Conservation (phyloP, 352 stramenopile species). For the Globisporangium radiosum region DNA sequence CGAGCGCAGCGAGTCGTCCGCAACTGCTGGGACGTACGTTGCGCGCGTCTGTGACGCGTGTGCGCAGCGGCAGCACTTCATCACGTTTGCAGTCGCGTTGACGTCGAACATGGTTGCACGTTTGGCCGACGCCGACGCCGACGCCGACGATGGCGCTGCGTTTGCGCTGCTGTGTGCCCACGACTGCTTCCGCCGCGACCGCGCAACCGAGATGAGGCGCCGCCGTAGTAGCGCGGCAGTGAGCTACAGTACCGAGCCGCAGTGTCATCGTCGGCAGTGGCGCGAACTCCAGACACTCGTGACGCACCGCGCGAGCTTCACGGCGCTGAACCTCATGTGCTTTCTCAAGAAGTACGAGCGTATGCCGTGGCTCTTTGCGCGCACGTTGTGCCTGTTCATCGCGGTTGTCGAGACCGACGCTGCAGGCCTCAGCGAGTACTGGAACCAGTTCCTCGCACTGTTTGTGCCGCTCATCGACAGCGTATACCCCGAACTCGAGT, state of each 20-base stretch:
- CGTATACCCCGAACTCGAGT: slow-evolving; percentile 23
- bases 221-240: background rate
- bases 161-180: background rate
- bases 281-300: slow-evolving; percentile 23
- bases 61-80: slow-evolving; percentile 23
- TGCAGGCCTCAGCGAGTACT: slow-evolving; percentile 18
- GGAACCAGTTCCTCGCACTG: slow-evolving; percentile 25
- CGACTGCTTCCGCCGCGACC: slow-evolving; percentile 3
- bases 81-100: slow-evolving; percentile 22
- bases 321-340: slow-evolving; percentile 27
- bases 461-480: slow-evolving; percentile 20
- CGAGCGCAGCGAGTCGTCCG: background rate
- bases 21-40: background rate
- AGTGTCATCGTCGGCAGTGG: slow-evolving; percentile 10
- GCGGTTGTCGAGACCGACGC: slow-evolving; percentile 22
- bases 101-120: slow-evolving; percentile 9
- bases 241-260: slow-evolving; percentile 1
- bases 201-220: background rate
- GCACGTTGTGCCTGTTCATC: slow-evolving; percentile 25
- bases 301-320: slow-evolving; percentile 15
- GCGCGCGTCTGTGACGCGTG: slow-evolving; percentile 20
- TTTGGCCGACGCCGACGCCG: background rate
- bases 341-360: slow-evolving; percentile 26
- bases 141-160: background rate
- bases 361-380: slow-evolving; percentile 21